These are phyloP conservation scores for Silene coronaria DNA, from an alignment of 179 eudicot species.

Conservation along the genomic window DNA sequence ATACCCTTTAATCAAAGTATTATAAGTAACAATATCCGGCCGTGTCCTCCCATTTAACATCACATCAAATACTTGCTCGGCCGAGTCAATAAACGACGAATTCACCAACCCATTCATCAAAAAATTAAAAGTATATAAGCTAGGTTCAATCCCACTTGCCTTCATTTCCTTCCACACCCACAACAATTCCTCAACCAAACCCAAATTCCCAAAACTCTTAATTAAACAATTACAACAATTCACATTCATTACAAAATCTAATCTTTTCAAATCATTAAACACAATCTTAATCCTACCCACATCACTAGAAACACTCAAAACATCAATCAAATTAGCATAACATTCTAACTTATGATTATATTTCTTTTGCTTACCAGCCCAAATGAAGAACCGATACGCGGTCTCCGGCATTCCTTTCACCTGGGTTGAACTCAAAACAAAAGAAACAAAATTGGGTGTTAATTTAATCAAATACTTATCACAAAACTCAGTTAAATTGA, in stretches of 20 bases:
- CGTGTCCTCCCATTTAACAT: slow-evolving; percentile 64
- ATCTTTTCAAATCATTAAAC: slow-evolving; percentile 44
- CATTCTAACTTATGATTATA: slow-evolving; percentile 66
- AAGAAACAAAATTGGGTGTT: slow-evolving; percentile 67
- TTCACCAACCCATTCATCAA: slow-evolving; percentile 83
- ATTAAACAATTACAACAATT: slow-evolving; percentile 65
- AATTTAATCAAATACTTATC: slow-evolving; percentile 54
- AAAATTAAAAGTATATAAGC: slow-evolving; percentile 66
- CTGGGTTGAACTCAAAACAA: slow-evolving; percentile 46
- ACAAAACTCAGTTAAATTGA: slow-evolving; percentile 48
- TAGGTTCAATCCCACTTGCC: slow-evolving; percentile 70
- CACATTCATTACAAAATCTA: slow-evolving; percentile 45
- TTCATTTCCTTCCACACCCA: slow-evolving; percentile 90
- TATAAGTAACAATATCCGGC: slow-evolving; percentile 79
- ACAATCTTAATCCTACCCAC: slow-evolving; percentile 46
- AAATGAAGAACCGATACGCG: slow-evolving; percentile 58
- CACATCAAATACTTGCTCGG: slow-evolving; percentile 86
- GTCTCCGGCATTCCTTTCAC: slow-evolving; percentile 32
- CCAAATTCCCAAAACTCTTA: slow-evolving; percentile 68
- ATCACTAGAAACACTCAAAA: slow-evolving; percentile 42
- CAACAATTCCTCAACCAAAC: slow-evolving; percentile 87
- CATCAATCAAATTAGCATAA: slow-evolving; percentile 58
- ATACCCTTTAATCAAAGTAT: slow-evolving; percentile 88
- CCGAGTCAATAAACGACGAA: slow-evolving; percentile 64
- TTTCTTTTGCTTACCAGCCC: slow-evolving; percentile 88